A percentile compares a stretch with the other conserved stretches of the same genome.
Conservation (phyloP, 2,329 filamentous ascomycete genomes). For the Hypoxylon sp. region DNA sequence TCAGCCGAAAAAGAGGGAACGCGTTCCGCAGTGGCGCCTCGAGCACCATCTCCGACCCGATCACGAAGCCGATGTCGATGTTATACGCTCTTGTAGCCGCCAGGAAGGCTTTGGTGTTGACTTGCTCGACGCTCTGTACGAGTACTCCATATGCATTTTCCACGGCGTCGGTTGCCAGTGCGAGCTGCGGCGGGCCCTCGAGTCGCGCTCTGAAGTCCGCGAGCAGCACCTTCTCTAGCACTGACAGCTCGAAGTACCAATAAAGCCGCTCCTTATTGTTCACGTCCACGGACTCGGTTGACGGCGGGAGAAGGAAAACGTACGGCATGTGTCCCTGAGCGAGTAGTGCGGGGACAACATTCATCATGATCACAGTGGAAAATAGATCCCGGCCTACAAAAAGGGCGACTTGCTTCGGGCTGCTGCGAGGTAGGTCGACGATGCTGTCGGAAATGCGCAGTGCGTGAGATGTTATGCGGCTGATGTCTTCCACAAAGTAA, state of each 20-base stretch:
- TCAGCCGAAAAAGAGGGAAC: neutral
- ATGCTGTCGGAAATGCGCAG: conserved; percentile 9
- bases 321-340: conserved; percentile 21
- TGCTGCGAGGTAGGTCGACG: conserved; percentile 1
- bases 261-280: neutral
- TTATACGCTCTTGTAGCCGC: neutral
- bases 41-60: neutral
- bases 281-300: conserved; percentile 5
- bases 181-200: neutral
- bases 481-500: conserved; percentile 8
- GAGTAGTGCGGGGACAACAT: conserved; percentile 2
- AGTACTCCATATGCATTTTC: conserved; percentile 10
- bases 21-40: neutral
- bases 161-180: neutral
- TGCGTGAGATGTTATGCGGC: neutral
- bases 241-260: conserved; percentile 4
- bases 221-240: conserved; percentile 5
- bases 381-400: conserved; percentile 17
- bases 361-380: conserved; percentile 4
- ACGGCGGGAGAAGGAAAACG: neutral
- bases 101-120: neutral
- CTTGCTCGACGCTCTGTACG: neutral
- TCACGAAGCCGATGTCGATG: conserved; percentile 17
- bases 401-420: conserved; percentile 3
- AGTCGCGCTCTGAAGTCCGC: neutral